These are phyloP conservation scores for Aspergillus felis DNA, from an alignment of 2,329 filamentous ascomycete species.

Conservation along the genomic window DNA sequence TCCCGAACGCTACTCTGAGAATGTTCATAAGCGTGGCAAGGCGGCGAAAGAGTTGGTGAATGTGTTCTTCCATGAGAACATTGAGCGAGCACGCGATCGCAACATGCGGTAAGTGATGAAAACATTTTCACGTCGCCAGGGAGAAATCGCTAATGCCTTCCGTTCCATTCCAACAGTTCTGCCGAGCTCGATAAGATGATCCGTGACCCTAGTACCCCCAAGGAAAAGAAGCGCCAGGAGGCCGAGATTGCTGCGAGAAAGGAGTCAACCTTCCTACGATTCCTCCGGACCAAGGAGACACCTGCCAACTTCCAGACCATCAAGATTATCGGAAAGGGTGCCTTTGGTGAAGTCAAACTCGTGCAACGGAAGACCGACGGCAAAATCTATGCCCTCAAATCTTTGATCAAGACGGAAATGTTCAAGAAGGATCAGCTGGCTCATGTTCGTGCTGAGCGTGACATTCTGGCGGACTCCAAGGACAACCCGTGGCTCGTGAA, in stretches of 20 bases:
- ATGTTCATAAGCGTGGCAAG: constrained; percentile 70
- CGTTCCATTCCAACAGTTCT: constrained; percentile 55
- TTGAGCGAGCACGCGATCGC: constrained; percentile 88
- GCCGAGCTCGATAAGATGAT: constrained; percentile 88
- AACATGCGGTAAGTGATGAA: constrained; percentile 71
- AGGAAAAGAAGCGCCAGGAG: constrained; percentile 76
- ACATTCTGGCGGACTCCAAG: constrained; percentile 91
- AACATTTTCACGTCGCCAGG: too few relatives aligned
- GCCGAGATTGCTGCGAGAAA: constrained; percentile 80
- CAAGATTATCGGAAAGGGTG: constrained; percentile 98
- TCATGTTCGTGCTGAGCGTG: constrained; percentile 94
- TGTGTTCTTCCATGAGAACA: constrained; percentile 96
- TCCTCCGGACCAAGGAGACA: constrained; percentile 87
- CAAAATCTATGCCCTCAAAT: constrained; percentile 98
- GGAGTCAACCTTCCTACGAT: constrained; percentile 88
- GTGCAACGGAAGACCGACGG: constrained; percentile 95
- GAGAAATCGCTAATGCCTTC: background rate
- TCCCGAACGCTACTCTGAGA: constrained; percentile 83
- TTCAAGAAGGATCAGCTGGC: constrained; percentile 98
- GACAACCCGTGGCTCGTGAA: constrained; percentile 99
- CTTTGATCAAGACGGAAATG: constrained; percentile 98
- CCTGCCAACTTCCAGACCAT: constrained; percentile 93
- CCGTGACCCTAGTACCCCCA: constrained; percentile 68
- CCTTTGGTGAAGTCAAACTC: constrained; percentile 96
- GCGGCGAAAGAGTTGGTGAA: constrained; percentile 63